Evolutionary conservation across 805 yeast genomes (phyloP).

Genomic region (Ogataea pini): DNA sequence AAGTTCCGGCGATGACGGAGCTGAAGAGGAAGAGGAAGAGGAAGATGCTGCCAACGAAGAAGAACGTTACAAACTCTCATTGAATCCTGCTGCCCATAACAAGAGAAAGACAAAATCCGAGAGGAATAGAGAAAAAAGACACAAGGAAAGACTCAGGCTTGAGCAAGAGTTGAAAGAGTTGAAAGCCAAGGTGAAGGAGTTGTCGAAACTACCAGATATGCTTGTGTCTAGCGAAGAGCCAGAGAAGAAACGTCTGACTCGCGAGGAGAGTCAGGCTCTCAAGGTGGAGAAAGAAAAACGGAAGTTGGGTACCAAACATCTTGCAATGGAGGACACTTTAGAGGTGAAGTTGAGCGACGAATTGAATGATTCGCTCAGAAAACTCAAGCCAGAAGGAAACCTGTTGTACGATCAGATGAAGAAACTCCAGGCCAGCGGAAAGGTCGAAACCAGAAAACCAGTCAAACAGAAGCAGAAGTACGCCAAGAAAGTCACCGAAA

Average conservation of each 20-base stretch:
- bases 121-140: slow-evolving; percentile 69
- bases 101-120: slow-evolving; percentile 77
- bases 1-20: slow-evolving; percentile 42
- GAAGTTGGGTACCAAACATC: slow-evolving; percentile 45
- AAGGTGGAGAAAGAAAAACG: slow-evolving; percentile 34
- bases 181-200: slow-evolving; percentile 59
- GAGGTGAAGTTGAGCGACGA: slow-evolving; percentile 89
- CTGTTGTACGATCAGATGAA: slow-evolving; percentile 79
- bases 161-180: slow-evolving; percentile 55
- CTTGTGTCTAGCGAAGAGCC: slow-evolving; percentile 30
- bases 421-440: slow-evolving; percentile 79
- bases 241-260: slow-evolving; percentile 12
- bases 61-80: slow-evolving; percentile 51
- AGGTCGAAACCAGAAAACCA: slow-evolving; percentile 80
- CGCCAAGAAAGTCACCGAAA: slow-evolving; percentile 78
- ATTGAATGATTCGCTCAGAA: slow-evolving; percentile 79
- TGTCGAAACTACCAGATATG: slow-evolving; percentile 52
- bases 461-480: slow-evolving; percentile 65
- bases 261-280: slow-evolving; percentile 23
- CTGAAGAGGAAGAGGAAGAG: slow-evolving; percentile 39
- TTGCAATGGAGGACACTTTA: slow-evolving; percentile 43
- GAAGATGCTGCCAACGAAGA: slow-evolving; percentile 36
- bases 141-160: slow-evolving; percentile 57
- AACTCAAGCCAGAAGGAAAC: slow-evolving; percentile 88
- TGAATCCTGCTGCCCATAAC: slow-evolving; percentile 65